Percentiles rank a stretch among this genome's conserved stretches.
These are phyloP conservation scores for Phytophthora parvispora DNA, from an alignment of 352 stramenopile genomes.

Conservation along the genomic window DNA sequence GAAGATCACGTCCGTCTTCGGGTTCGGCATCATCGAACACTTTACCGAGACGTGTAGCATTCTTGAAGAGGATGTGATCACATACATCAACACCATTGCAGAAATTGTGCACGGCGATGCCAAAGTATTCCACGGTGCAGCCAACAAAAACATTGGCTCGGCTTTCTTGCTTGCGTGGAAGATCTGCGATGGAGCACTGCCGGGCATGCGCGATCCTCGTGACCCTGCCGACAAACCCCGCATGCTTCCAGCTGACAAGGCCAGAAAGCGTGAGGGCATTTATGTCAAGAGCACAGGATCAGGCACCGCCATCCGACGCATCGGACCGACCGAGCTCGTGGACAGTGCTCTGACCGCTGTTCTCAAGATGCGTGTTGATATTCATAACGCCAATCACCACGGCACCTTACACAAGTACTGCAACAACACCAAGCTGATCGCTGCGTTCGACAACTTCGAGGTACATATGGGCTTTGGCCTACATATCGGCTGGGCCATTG, in stretches of 20 bases:
- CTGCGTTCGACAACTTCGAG: slow-evolving; percentile 92
- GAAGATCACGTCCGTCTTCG: slow-evolving; percentile 97
- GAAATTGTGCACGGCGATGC: slow-evolving; percentile 97
- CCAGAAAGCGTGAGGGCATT: slow-evolving; percentile 70
- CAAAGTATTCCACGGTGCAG: slow-evolving; percentile 94
- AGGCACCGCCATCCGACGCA: slow-evolving; percentile 46
- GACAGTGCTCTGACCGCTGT: slow-evolving; percentile 97
- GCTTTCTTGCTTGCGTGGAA: slow-evolving; percentile 97
- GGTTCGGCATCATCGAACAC: slow-evolving; percentile 97
- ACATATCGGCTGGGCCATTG: slow-evolving; percentile 99
- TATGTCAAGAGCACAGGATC: slow-evolving; percentile 68
- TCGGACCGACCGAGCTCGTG: slow-evolving; percentile 87
- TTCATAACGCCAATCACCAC: slow-evolving; percentile 94
- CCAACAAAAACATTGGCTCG: slow-evolving; percentile 98
- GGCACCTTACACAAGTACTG: slow-evolving; percentile 87
- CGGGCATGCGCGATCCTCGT: slow-evolving; percentile 86
- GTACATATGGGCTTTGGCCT: slow-evolving; percentile 97
- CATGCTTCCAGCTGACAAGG: slow-evolving; percentile 75
- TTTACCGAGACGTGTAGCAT: slow-evolving; percentile 96
- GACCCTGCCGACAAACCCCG: slow-evolving; percentile 79
- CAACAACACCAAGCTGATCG: slow-evolving; percentile 82
- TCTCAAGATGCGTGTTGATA: slow-evolving; percentile 97
- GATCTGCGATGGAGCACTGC: slow-evolving; percentile 93
- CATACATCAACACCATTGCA: slow-evolving; percentile 98
- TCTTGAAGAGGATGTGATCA: slow-evolving; percentile 97